These are phyloP conservation scores for Clitopilus passeckerianus DNA, from an alignment of 768 basidiomycete genomes.

Conservation along the genomic window DNA sequence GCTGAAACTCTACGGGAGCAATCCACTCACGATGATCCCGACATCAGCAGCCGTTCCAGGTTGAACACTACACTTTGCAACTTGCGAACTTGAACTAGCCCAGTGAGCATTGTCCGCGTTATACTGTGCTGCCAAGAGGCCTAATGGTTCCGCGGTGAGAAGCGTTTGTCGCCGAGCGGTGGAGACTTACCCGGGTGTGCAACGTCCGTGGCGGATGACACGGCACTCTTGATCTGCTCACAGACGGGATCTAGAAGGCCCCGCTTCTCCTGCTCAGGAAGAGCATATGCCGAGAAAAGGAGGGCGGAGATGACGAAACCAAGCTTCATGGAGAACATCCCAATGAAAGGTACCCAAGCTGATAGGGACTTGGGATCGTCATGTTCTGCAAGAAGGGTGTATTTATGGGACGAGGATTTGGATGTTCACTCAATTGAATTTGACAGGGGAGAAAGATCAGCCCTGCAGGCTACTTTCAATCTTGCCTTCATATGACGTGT, in stretches of 20 bases:
- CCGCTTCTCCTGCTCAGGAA: neutral
- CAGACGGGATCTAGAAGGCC: constrained; percentile 22
- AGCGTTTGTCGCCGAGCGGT: neutral
- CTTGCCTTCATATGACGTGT: neutral
- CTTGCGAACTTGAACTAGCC: constrained; percentile 43
- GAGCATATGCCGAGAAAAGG: neutral
- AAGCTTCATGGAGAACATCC: neutral
- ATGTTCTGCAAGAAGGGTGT: neutral
- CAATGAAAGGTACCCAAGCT: neutral
- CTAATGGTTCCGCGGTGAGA: constrained; percentile 10
- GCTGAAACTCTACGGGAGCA: neutral
- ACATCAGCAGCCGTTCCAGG: constrained; percentile 52
- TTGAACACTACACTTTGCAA: constrained; percentile 50
- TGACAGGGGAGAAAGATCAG: neutral
- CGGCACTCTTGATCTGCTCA: constrained; percentile 24
- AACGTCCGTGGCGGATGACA: constrained; percentile 42
- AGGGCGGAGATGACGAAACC: neutral
- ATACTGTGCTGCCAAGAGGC: constrained; percentile 20
- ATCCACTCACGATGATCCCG: constrained; percentile 36
- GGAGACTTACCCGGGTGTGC: constrained; percentile 30
- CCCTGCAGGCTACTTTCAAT: too few species aligned
- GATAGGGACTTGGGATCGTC: neutral
- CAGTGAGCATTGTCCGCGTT: constrained; percentile 41
- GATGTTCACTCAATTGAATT: neutral
- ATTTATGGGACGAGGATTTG: neutral